phyloP scores from a whole-genome alignment of 306 rosid genomes.

The Erythrophleum fordii region DNA sequence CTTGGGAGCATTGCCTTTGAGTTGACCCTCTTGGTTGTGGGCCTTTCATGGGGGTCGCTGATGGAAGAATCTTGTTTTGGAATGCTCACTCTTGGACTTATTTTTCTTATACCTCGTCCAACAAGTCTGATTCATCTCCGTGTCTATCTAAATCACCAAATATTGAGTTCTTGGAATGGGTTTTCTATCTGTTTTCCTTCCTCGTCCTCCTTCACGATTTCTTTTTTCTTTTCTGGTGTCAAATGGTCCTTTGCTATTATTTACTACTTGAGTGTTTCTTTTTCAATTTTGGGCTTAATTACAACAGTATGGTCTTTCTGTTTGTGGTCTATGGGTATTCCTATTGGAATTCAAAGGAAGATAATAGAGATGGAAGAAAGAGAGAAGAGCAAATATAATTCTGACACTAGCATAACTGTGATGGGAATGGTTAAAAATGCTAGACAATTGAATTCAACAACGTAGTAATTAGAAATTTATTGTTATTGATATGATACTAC shows the following conservation, averaged over 20 bases:
- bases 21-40: conserved; percentile 93
- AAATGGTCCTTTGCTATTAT: too few relatives aligned
- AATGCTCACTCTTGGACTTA: conserved; percentile 68
- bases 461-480: too few relatives aligned
- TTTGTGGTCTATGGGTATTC: too few relatives aligned
- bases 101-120: conserved; percentile 78
- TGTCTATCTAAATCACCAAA: background rate
- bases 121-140: conserved; percentile 55
- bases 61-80: conserved; percentile 79
- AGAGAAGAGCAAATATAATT: too few relatives aligned
- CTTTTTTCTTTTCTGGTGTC: too few relatives aligned
- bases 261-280: background rate
- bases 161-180: background rate
- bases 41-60: conserved; percentile 89
- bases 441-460: too few relatives aligned
- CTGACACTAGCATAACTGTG: too few relatives aligned
- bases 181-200: background rate
- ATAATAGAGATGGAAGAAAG: too few relatives aligned
- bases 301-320: too few relatives aligned
- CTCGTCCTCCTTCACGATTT: too few relatives aligned
- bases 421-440: too few relatives aligned
- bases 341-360: too few relatives aligned
- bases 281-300: background rate
- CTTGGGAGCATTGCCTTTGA: conserved; percentile 85
- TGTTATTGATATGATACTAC: background rate